Evolutionary conservation across 352 stramenopile species (phyloP).

Genomic region (Phytopythium sindhum): DNA sequence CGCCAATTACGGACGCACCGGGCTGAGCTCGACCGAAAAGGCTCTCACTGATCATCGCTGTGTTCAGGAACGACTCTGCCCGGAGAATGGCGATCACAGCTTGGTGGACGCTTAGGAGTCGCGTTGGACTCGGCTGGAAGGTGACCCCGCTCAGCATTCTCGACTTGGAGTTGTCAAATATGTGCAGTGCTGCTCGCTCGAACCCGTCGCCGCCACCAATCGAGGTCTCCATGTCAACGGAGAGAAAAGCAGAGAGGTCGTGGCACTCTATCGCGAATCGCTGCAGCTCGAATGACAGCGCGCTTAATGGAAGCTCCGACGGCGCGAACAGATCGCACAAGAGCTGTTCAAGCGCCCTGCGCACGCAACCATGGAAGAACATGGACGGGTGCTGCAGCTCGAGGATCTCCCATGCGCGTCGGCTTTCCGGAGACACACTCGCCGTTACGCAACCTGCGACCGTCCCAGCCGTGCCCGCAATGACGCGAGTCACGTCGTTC

Average conservation of each 20-base stretch:
- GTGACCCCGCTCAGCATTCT: neutral
- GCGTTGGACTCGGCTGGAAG: conserved; percentile 13
- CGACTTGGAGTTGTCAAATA: conserved; percentile 1
- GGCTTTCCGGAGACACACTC: conserved; percentile 14
- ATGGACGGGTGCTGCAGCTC: conserved; percentile 28
- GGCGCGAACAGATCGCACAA: conserved; percentile 21
- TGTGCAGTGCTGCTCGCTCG: neutral
- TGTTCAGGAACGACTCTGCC: conserved; percentile 29
- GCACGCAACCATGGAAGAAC: conserved; percentile 38
- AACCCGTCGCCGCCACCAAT: neutral
- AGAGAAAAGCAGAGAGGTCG: conserved; percentile 27
- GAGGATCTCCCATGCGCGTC: conserved; percentile 17
- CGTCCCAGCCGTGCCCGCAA: conserved; percentile 13
- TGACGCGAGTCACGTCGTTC: conserved; percentile 17
- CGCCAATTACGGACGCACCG: too few species aligned
- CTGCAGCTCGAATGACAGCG: conserved; percentile 21
- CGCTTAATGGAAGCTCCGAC: neutral
- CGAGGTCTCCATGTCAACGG: neutral
- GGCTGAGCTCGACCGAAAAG: conserved; percentile 8
- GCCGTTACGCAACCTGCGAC: conserved; percentile 30
- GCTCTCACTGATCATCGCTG: conserved; percentile 9
- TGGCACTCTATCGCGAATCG: conserved; percentile 33
- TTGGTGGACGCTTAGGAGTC: conserved; percentile 20
- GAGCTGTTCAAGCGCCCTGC: conserved; percentile 20
- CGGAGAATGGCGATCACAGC: conserved; percentile 24